Evolutionary conservation across 208 protist species (phyloP).

Genomic region (Trypanosoma brucei): DNA sequence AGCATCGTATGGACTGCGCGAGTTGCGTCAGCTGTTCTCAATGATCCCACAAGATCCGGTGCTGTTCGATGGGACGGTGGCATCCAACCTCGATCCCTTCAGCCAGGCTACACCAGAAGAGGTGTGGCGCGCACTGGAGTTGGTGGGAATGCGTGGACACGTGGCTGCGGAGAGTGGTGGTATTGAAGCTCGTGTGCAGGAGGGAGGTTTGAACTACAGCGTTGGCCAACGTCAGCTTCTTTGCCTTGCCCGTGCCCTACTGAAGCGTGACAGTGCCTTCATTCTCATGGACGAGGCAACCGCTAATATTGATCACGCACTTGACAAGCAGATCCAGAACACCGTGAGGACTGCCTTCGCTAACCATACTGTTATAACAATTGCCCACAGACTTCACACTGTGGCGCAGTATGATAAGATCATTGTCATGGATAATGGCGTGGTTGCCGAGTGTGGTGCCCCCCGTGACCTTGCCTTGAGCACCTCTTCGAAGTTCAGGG

Average conservation of each 20-base stretch:
- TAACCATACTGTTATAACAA: conserved; percentile 75
- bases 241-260: conserved; percentile 66
- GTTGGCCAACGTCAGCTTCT: conserved; percentile 75
- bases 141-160: conserved; percentile 40
- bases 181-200: conserved; percentile 21
- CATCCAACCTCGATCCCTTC: conserved; percentile 75
- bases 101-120: conserved; percentile 22
- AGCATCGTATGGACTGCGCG: conserved; percentile 32
- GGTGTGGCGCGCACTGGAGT: conserved; percentile 43
- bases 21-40: conserved; percentile 59
- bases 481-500: conserved; percentile 20
- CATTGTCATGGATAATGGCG: conserved; percentile 66
- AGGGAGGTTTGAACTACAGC: conserved; percentile 67
- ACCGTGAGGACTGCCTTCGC: conserved; percentile 51
- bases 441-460: conserved; percentile 46
- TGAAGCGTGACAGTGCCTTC: conserved; percentile 47
- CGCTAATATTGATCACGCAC: conserved; percentile 63
- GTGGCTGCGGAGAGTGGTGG: conserved; percentile 18
- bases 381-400: conserved; percentile 76
- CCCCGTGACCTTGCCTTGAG: conserved; percentile 40
- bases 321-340: conserved; percentile 60
- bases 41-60: conserved; percentile 86
- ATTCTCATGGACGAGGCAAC: conserved; percentile 86
- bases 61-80: conserved; percentile 74
- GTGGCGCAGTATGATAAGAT: conserved; percentile 60